These are phyloP conservation scores for Nasturtium officinale DNA, from an alignment of 345 rosid species.

Conservation along the genomic window DNA sequence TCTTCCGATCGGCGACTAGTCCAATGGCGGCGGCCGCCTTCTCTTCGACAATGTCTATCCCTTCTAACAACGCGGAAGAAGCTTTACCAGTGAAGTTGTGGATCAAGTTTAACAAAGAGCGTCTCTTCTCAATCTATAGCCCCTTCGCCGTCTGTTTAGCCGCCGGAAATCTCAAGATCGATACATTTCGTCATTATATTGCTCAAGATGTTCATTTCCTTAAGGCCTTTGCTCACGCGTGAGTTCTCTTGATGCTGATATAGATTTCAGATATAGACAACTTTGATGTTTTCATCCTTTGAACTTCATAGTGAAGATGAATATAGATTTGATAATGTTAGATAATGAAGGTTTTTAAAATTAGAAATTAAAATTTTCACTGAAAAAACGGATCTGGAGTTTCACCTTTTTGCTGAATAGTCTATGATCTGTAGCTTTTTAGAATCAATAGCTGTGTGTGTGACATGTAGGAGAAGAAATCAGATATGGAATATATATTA, in stretches of 20 bases:
- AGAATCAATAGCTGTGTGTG: conserved; percentile 2
- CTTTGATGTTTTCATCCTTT: neutral
- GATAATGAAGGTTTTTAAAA: neutral
- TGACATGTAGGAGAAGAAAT: too few relatives aligned
- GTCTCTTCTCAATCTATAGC: conserved; percentile 66
- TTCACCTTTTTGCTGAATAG: neutral
- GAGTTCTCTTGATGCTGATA: conserved; percentile 41
- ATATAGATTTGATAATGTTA: neutral
- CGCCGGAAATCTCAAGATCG: conserved; percentile 74
- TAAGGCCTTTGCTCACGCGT: conserved; percentile 89
- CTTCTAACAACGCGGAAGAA: conserved; percentile 52
- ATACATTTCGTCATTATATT: conserved; percentile 71
- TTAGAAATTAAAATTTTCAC: neutral
- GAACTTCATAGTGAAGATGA: conserved; percentile 6
- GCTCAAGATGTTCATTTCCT: conserved; percentile 88
- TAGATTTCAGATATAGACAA: neutral
- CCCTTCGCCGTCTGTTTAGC: conserved; percentile 79
- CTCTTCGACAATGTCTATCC: conserved; percentile 42
- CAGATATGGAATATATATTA: neutral
- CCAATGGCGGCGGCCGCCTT: conserved; percentile 46
- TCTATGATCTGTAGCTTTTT: conserved; percentile 15
- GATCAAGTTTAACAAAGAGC: conserved; percentile 70
- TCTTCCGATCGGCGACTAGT: conserved; percentile 44
- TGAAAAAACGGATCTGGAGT: conserved; percentile 27
- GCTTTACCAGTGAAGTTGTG: conserved; percentile 68